Base-by-base conservation (phyloP, 1,284 basidiomycete genomes). In the Agaricales sp. region DNA sequence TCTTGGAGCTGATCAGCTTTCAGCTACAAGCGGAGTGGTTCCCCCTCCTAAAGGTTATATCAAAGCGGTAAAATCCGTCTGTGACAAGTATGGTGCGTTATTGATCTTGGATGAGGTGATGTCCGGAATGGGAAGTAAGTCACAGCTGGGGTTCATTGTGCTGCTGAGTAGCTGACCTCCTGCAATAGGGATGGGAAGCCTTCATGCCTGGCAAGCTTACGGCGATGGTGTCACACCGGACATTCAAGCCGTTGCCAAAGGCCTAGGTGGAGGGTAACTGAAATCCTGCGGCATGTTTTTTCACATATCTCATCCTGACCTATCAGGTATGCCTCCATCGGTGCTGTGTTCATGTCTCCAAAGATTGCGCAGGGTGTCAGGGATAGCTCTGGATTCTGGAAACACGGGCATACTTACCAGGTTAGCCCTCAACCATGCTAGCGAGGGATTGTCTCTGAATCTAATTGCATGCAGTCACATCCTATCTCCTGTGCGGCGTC, bases 351-450 rank as follows among this genome's bases (percentile, higher is more conserved):
- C 41, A 74, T 91, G 61, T 81, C 77, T n/a, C 73, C 80, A 55
- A 73, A 71, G 50, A 75, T 93, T 30, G 80, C 84, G 1, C 71
- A 78, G 49, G 87, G 81, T 3, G 73, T 93, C 52, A 70, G 74
- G 4, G 74, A 72, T 50, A 70, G 77, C 35, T 77, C 80, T 4
- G 87, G 85, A 22, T 67, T 82, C 54, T 80, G 82, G 74, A 85
- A 85, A 60, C 88, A 92, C 60, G 90, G 89, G 0, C 88, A 92
- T 62, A 92, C 90, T 0, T 93, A 89, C 61, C 88, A 91, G 70
- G 83, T 77, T 57, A 19, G 57, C 45, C 25, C 35, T 53, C 23
- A 45, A 49, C 18, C 30, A 41, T 48, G 26, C 18, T 38, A 54
- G 14, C 47, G 8, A 50, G 43, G 8, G 46, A 51, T 52, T 44